Base-by-base conservation (phyloP, 2,329 filamentous ascomycete species). In the Alternaria ventricosa region DNA sequence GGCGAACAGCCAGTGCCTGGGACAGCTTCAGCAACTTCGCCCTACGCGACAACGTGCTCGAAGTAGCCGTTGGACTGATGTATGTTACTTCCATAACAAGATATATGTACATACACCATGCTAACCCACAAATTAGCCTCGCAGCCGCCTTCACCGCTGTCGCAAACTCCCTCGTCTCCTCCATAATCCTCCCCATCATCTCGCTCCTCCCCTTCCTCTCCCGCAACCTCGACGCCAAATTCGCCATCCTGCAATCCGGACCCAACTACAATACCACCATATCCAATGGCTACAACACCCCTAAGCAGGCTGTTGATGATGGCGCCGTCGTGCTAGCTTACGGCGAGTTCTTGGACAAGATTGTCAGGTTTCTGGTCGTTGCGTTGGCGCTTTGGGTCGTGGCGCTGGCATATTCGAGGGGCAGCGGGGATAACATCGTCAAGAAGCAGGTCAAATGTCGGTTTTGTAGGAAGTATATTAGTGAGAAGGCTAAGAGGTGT, bases 21-120 rank as follows among this genome's bases (percentile, higher is more conserved):
- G 82, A 87, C 33, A 89, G 88, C 43, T 93, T 93, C 75, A 77
- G 89, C 69, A 90, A 92, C 75, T 93, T 93, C 78, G 90, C 90
- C 0, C 86, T 92, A 57, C 87, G 90, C 67, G 90, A 91, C 61
- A 92, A 93, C 70, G 90, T 93, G 51, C 84, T 93, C 25, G 89
- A 93, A 77, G 90, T 93, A 63, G 91, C 91, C 15, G 89, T 93
- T 70, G 91, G 90, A 69, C 82, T 93, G 67, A 93, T 93, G 90
- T 92, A 74, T 36, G 18, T n/a, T 9, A 22, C 9, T 53, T 12
- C 46, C 45, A 27, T 20, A 33, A 55, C 23, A 23, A 47, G 9
- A 36, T 18, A 18, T 10, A 43, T 18, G 18, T 8, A 33, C 23
- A 15, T 44, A 25, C 13, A 51, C 47, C 51, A 36, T 27, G 15